phyloP scores from a whole-genome alignment of 164 flowering plant species.

The Sextonia rubra region DNA sequence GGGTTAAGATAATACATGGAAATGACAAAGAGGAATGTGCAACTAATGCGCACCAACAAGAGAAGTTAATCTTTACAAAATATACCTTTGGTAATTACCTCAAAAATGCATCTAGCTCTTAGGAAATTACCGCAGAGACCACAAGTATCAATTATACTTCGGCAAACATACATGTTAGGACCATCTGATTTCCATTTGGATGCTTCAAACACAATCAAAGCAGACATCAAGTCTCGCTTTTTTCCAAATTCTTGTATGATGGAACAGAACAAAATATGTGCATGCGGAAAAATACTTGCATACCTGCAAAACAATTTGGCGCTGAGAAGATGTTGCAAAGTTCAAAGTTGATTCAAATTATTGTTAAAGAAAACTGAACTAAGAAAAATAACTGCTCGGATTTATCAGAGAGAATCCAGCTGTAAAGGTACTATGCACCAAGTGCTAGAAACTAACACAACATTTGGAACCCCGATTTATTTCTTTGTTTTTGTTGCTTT shows the following conservation, averaged over 20 bases:
- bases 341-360: neutral
- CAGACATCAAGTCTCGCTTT: slow-evolving; percentile 63
- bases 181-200: slow-evolving; percentile 39
- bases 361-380: neutral
- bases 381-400: too few relatives aligned
- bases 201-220: slow-evolving; percentile 62
- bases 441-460: too few relatives aligned
- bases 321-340: neutral
- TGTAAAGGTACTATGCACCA: too few relatives aligned
- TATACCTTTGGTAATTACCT: slow-evolving; percentile 41
- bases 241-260: slow-evolving; percentile 73
- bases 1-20: neutral
- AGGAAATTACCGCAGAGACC: slow-evolving; percentile 67
- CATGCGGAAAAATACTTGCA: slow-evolving; percentile 51
- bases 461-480: too few relatives aligned
- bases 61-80: neutral
- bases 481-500: too few relatives aligned
- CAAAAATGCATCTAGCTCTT: slow-evolving; percentile 69
- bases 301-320: slow-evolving; percentile 42
- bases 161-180: slow-evolving; percentile 70
- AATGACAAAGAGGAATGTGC: neutral
- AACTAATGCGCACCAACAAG: neutral
- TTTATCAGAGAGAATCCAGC: too few relatives aligned
- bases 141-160: slow-evolving; percentile 80
- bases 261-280: slow-evolving; percentile 45